Percentiles rank a stretch among this genome's conserved stretches.
phyloP scores from a whole-genome alignment of 2,329 filamentous ascomycete genomes.

The Alternaria incomplexa region DNA sequence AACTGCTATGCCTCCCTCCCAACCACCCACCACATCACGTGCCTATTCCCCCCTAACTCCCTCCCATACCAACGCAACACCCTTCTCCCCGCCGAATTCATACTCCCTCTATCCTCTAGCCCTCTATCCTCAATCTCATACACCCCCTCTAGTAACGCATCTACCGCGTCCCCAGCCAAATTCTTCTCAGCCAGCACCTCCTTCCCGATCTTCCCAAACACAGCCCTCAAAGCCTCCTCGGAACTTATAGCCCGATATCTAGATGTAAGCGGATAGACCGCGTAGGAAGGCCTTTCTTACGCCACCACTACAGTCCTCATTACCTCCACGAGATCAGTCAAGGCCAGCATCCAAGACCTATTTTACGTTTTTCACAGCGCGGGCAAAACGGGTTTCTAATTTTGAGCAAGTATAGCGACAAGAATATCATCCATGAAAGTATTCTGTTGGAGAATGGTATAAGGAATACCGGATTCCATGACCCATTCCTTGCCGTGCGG shows the following conservation, averaged over 20 bases:
- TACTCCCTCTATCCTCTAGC: background rate
- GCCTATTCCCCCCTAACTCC: background rate
- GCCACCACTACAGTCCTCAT: conserved; percentile 26
- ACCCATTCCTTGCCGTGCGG: conserved; percentile 45
- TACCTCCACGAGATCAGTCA: conserved; percentile 35
- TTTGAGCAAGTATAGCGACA: conserved; percentile 18
- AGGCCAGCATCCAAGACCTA: conserved; percentile 32
- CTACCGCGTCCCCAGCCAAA: conserved; percentile 24
- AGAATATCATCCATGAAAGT: conserved; percentile 44
- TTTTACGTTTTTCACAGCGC: conserved; percentile 25
- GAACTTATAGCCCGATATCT: conserved; percentile 21
- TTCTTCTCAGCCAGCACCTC: conserved; percentile 23
- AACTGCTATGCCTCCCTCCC: background rate
- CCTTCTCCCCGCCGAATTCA: background rate
- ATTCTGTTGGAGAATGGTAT: conserved; percentile 20
- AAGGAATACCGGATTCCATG: conserved; percentile 3
- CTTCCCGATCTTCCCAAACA: conserved; percentile 32
- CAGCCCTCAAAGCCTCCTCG: conserved; percentile 19
- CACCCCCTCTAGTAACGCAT: conserved; percentile 9
- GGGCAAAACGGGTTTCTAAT: conserved; percentile 26
- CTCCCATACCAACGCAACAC: background rate
- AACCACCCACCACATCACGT: background rate
- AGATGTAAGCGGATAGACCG: conserved; percentile 35
- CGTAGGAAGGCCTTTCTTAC: conserved; percentile 35
- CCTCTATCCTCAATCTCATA: background rate